A percentile compares a stretch with the other conserved stretches of the same genome.
Conservation (phyloP, 2,329 filamentous ascomycete genomes). For the Calonectria henricotiae region DNA sequence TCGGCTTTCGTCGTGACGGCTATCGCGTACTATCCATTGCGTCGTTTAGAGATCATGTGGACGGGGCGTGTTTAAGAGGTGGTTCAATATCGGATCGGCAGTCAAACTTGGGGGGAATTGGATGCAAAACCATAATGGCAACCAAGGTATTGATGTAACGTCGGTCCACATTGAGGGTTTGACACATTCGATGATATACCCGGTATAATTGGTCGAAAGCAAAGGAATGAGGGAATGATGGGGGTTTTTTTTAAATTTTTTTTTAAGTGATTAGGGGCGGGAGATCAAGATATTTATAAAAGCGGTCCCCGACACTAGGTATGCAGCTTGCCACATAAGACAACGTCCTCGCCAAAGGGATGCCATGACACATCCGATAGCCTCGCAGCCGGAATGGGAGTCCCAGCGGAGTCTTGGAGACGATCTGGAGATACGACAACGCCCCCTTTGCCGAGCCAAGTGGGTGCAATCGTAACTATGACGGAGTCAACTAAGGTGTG, state of each 20-base stretch:
- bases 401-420: constrained; percentile 66
- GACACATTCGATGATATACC: neutral
- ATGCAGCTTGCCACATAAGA: constrained; percentile 80
- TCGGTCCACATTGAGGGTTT: constrained; percentile 11
- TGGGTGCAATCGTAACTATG: constrained; percentile 91
- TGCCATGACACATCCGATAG: constrained; percentile 81
- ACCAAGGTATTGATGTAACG: neutral
- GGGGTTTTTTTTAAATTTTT: neutral
- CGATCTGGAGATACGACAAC: constrained; percentile 83
- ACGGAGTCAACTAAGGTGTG: constrained; percentile 80
- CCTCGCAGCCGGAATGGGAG: constrained; percentile 74
- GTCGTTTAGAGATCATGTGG: constrained; percentile 54
- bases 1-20: constrained; percentile 61
- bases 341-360: constrained; percentile 86
- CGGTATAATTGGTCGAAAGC: neutral
- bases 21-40: constrained; percentile 61
- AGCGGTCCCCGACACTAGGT: constrained; percentile 41
- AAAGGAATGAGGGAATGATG: neutral
- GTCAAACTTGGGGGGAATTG: neutral
- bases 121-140: neutral
- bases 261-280: neutral
- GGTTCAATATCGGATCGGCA: neutral
- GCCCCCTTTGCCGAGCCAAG: constrained; percentile 88
- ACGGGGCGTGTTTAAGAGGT: constrained; percentile 46
- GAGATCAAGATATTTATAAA: constrained; percentile 41